Evolutionary conservation across 2,329 filamentous ascomycete genomes (phyloP), one percentile per base, ranked within the genome.

Genomic region (Paecilomyces variotii): DNA sequence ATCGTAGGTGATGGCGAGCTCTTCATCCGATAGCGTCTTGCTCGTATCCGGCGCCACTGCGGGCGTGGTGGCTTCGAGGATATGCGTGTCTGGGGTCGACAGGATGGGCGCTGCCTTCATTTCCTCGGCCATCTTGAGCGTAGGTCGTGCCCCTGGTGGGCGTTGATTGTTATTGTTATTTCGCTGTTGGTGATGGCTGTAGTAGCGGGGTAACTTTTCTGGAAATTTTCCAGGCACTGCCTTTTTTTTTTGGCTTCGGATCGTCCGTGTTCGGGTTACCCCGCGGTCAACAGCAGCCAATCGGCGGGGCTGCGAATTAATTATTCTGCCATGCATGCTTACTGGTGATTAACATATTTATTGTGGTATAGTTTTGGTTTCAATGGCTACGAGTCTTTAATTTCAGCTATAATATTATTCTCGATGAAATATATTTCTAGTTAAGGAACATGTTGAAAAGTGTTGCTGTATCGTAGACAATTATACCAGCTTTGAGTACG

Each of bases 1-100:
- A 74, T 99, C 94, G 78, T 97, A 99, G 54, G 89, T 87, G 49
- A 86, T 77, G 57, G 79, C 78, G 30, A 97, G 79, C 68, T 92
- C 88, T 68, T 89, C 85, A 64, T 93, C 85, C 14, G 81, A 79
- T 24, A 83, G 68, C 50, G 59, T 59, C 56, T 58, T 63, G 24
- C 63, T 68, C 4, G 73, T 64, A 4, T 70, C 61, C 57, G 73
- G 72, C 25, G 74, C 53, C 28, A 65, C 69, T 19, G 76, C 63
- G 2, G 80, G 74, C 6, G 78, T 76, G 3, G 80, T 74, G 53
- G 81, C 79, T 64, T 84, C 81, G 63, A 87, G 79, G 30, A 87
- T 79, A 65, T 84, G 82, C 52, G 80, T 79, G 58, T 85, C 84
- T 3, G 85, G 84, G 2, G 85, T 87, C 1, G 84, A 87, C 51